Base-by-base conservation (phyloP, 2,329 filamentous ascomycete species). In the Nemania bipapillata region DNA sequence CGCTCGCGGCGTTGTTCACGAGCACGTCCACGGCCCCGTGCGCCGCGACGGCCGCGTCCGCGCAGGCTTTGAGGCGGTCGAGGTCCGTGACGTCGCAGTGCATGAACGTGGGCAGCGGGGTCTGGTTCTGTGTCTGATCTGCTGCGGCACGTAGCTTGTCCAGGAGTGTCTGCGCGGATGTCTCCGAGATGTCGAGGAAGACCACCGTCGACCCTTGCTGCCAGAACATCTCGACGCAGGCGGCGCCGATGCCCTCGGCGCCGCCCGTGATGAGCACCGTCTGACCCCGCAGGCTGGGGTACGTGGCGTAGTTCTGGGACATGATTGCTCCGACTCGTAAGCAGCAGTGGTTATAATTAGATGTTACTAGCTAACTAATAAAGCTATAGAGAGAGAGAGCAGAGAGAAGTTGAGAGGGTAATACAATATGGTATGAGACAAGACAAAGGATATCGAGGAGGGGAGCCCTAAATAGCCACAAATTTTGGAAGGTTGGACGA, bases 191-290 rank as follows among this genome's bases (percentile, higher is more conserved):
- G 65, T 85, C 83, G 4, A 85, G 72, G 71, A 85, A 81, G 35
- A 84, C 71, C 54, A 85, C 83, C 15, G 76, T 69, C n/a, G 79
- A 78, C n/a, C 83, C 82, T 57, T 85, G 83, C 1, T 77, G 73
- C 61, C 80, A 80, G 71, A 85, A 85, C 40, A 80, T 74, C 71
- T 84, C 80, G 22, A 84, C 83, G 8, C 80, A 79, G 1, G 80
- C 74, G 1, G 82, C 80, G 40, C 83, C 84, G 63, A 86, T 85
- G 12, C 84, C 83, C 62, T 81, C 79, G 35, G 83, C 83, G 2
- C 82, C 84, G 40, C 84, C 83, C 0, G 82, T 81, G 65, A 85
- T 79, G 40, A 85, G 74, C 3, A 85, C 81, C 1, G 74, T 79
- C 69, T 80, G 79, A 74, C 71, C 80, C 35, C 73, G 75, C 40